Evolutionary conservation across 768 basidiomycete species (phyloP), one percentile per base, ranked within the genome.

Genomic region (Suillus sp.): DNA sequence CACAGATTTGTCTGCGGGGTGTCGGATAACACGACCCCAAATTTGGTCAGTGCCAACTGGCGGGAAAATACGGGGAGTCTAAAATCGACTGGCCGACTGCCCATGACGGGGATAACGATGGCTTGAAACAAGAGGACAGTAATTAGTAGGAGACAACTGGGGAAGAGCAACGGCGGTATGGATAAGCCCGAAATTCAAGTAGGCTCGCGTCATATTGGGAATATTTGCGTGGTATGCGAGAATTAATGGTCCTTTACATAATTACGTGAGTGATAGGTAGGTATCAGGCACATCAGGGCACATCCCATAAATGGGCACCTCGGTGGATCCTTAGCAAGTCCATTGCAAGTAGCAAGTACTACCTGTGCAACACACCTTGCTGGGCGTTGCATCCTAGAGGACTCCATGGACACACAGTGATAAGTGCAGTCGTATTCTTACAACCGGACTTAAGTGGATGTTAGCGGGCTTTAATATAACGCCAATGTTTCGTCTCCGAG

Each of bases 391-490:
- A 43, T 20, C 42, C 20, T 43, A 9, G 16, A 43, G 8, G 42
- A 9, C 20, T 43, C 16, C 16, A 8, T 20, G 20, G 20, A 20
- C 16, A 40, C 13, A 22, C n/a, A n/a, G 14, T 27, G 11, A 9
- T n/a, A 10, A 4, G n/a, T 32, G 20, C 32, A 45, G 54, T 55
- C 16, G 13, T 25, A 18, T 37, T 30, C 32, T 16, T 45, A 45
- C 45, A 73, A 75, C 73, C 75, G 73, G 25, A 72, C 66, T 34
- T 75, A 73, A 40, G 14, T 14, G 16, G 38, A 16, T 40, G 32
- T 1, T 34, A 7, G 32, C 38, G 38, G 14, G 38, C 38, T 40
- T 40, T 40, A 40, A 34, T 34, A 32, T 32, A 7, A 34, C 16
- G 38, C 6, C 38, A 40, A 40, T n/a, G n/a, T n/a, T n/a, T n/a